phyloP scores from a whole-genome alignment of 805 yeast genomes.

The Millerago galiae region DNA sequence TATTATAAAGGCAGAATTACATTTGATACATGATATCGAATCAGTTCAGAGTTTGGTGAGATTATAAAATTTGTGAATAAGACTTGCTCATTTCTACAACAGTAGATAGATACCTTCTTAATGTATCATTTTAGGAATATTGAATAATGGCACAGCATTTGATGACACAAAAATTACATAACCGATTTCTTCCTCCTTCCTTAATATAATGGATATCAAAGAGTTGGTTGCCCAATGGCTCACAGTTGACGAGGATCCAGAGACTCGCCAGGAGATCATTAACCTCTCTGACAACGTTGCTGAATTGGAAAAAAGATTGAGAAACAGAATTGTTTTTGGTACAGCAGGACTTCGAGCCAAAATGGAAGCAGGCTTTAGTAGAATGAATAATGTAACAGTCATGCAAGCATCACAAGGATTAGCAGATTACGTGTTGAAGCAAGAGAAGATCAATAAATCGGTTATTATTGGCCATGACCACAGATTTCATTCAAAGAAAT shows the following conservation, averaged over 20 bases:
- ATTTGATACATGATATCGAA: too few relatives aligned
- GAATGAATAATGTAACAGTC: constrained; percentile 86
- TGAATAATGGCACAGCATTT: too few relatives aligned
- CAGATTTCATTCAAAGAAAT: constrained; percentile 69
- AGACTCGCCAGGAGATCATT: constrained; percentile 50
- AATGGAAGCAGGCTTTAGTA: constrained; percentile 87
- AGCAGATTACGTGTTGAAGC: constrained; percentile 39
- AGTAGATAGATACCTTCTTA: too few relatives aligned
- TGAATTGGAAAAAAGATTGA: constrained; percentile 46
- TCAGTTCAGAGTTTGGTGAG: too few relatives aligned
- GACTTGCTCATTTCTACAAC: too few relatives aligned
- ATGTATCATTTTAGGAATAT: too few relatives aligned
- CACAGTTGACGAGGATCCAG: constrained; percentile 20
- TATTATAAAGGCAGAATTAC: too few relatives aligned
- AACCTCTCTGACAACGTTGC: constrained; percentile 36
- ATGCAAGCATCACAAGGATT: constrained; percentile 87
- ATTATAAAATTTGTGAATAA: too few relatives aligned
- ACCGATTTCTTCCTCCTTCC: too few relatives aligned
- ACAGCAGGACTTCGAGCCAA: constrained; percentile 87
- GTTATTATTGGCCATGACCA: constrained; percentile 92
- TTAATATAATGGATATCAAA: too few relatives aligned
- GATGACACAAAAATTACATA: too few relatives aligned
- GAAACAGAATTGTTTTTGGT: constrained; percentile 71
- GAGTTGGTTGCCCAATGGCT: too few relatives aligned
- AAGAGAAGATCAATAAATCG: constrained; percentile 23